Percentiles rank a stretch among this genome's conserved stretches.
Evolutionary conservation across 148 eudicot species (phyloP).

Genomic region (Chenopodium album): DNA sequence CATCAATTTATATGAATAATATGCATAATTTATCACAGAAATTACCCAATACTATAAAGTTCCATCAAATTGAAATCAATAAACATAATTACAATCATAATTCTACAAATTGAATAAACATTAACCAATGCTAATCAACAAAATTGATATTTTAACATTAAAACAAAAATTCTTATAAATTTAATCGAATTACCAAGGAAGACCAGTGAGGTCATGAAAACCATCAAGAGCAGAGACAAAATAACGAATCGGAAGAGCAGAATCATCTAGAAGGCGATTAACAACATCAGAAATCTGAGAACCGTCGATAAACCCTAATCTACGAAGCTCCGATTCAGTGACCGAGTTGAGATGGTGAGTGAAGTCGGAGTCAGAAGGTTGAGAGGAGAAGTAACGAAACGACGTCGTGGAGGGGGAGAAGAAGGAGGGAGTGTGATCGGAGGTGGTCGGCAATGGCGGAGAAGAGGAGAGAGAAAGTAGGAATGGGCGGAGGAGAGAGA

Average conservation of each 20-base stretch:
- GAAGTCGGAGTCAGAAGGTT: constrained; percentile 18
- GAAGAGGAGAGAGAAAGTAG: constrained; percentile 16
- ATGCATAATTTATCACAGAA: background rate
- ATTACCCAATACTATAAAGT: background rate
- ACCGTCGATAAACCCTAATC: constrained; percentile 32
- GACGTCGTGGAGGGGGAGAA: constrained; percentile 10
- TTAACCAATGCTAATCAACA: background rate
- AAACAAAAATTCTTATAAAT: too few relatives aligned
- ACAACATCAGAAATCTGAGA: constrained; percentile 20
- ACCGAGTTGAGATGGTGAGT: constrained; percentile 29
- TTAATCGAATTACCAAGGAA: constrained; percentile 60
- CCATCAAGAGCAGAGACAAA: constrained; percentile 56
- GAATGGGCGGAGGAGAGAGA: constrained; percentile 26
- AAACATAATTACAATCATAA: background rate
- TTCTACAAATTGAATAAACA: background rate
- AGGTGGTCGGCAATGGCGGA: constrained; percentile 6
- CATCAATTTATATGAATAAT: background rate
- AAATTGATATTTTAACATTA: background rate
- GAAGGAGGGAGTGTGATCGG: background rate
- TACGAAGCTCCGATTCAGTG: constrained; percentile 37
- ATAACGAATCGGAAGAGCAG: constrained; percentile 45
- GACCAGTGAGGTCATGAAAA: constrained; percentile 52
- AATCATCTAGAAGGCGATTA: constrained; percentile 31
- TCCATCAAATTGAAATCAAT: background rate
- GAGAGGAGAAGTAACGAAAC: constrained; percentile 40